Conservation (phyloP, 2,329 filamentous ascomycete genomes). For the Hymenoscyphus repandus region DNA sequence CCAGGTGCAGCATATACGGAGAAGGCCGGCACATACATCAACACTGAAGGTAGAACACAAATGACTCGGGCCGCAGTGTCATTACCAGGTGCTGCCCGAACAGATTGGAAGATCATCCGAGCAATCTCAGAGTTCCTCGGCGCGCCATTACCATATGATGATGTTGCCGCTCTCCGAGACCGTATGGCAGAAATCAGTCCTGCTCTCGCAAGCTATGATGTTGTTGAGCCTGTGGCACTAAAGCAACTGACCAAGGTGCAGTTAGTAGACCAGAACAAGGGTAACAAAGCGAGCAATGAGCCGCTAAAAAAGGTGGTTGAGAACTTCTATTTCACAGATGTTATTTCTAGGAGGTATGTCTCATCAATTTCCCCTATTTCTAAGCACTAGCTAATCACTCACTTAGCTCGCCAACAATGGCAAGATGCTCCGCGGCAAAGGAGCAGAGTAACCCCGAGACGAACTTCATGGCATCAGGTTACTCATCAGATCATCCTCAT, state of each 20-base stretch:
- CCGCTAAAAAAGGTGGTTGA: constrained; percentile 82
- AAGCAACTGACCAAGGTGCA: constrained; percentile 82
- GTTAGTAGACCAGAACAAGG: constrained; percentile 94
- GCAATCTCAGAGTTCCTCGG: constrained; percentile 89
- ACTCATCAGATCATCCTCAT: constrained; percentile 31
- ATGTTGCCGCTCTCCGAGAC: constrained; percentile 81
- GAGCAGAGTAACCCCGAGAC: constrained; percentile 71
- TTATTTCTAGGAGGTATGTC: constrained; percentile 86
- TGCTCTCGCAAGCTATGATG: constrained; percentile 81
- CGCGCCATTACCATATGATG: constrained; percentile 83
- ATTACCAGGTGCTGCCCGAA: constrained; percentile 81
- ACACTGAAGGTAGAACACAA: constrained; percentile 95
- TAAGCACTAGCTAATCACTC: neutral
- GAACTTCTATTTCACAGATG: constrained; percentile 98
- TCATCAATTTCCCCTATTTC: neutral
- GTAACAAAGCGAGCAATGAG: constrained; percentile 63
- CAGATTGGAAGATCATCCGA: constrained; percentile 98
- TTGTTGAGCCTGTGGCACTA: constrained; percentile 77
- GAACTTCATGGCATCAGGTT: constrained; percentile 71
- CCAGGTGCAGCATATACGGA: constrained; percentile 95
- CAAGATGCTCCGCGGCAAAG: constrained; percentile 91
- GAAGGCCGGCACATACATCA: constrained; percentile 93
- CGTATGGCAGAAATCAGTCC: constrained; percentile 95
- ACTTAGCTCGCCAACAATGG: constrained; percentile 90
- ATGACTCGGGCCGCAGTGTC: constrained; percentile 87